Conservation (phyloP, 2,329 filamentous ascomycete genomes). For the Escovopsis sp. region DNA sequence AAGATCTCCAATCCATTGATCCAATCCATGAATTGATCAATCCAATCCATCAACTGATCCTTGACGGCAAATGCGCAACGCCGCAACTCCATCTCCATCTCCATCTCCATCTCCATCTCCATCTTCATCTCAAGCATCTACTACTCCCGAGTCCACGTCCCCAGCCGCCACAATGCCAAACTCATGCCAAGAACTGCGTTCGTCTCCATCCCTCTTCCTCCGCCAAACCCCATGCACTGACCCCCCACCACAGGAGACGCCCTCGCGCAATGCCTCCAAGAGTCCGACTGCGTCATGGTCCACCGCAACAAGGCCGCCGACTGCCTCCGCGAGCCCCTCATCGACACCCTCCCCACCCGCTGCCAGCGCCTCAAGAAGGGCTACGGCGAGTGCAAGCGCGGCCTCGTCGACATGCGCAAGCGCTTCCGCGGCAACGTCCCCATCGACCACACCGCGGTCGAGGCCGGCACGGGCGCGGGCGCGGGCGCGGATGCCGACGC, state of each 20-base stretch:
- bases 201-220: constrained; percentile 20
- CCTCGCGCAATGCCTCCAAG: constrained; percentile 85
- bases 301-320: constrained; percentile 75
- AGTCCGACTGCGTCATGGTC: constrained; percentile 92
- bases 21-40: no score
- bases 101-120: no score
- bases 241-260: constrained; percentile 52
- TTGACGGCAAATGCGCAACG: no score
- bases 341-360: constrained; percentile 66
- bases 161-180: constrained; percentile 81
- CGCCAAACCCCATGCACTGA: neutral
- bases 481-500: constrained; percentile 27
- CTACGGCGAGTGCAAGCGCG: constrained; percentile 88
- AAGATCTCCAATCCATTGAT: no score
- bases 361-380: constrained; percentile 91
- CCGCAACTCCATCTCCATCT: no score
- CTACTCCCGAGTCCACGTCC: no score
- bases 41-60: no score
- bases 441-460: constrained; percentile 48
- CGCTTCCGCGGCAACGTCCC: constrained; percentile 91
- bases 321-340: constrained; percentile 71
- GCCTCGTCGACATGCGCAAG: constrained; percentile 97
- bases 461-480: constrained; percentile 34
- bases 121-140: no score
- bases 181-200: constrained; percentile 94